Conservation (phyloP, 352 stramenopile genomes). For the Blastocystis sp. region DNA sequence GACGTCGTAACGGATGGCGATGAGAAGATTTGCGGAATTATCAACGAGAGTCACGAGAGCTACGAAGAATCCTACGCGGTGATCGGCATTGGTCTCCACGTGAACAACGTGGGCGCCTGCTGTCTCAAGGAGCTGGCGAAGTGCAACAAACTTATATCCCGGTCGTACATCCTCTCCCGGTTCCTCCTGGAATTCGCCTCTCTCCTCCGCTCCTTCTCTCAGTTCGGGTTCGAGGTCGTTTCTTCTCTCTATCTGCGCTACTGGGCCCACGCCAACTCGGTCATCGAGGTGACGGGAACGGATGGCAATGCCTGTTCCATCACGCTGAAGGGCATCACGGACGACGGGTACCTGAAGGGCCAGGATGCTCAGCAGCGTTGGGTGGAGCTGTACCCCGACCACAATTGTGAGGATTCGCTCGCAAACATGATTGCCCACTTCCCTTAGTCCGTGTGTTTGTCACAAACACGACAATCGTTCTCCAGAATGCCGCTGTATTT, state of each 20-base stretch:
- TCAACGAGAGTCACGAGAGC: constrained; percentile 16
- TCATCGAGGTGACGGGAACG: not conserved
- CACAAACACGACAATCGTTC: constrained; percentile 31
- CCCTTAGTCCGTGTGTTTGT: constrained; percentile 44
- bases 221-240: not conserved
- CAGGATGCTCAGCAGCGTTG: not conserved
- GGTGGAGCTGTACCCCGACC: constrained; percentile 50
- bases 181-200: not conserved
- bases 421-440: constrained; percentile 60
- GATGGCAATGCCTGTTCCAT: not conserved
- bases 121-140: constrained; percentile 10
- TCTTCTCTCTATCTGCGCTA: constrained; percentile 17
- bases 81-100: constrained; percentile 52
- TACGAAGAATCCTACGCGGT: constrained; percentile 21
- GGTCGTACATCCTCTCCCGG: not conserved
- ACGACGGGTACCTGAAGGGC: constrained; percentile 26
- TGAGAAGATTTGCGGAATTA: constrained; percentile 51
- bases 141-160: not conserved
- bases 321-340: constrained; percentile 5
- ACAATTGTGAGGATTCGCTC: constrained; percentile 46
- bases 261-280: not conserved
- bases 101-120: constrained; percentile 34
- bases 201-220: not conserved
- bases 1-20: constrained; percentile 17
- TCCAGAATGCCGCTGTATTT: not conserved